Evolutionary conservation across 257 asterid genomes (phyloP).

Genomic region (Solanum dulcamara): DNA sequence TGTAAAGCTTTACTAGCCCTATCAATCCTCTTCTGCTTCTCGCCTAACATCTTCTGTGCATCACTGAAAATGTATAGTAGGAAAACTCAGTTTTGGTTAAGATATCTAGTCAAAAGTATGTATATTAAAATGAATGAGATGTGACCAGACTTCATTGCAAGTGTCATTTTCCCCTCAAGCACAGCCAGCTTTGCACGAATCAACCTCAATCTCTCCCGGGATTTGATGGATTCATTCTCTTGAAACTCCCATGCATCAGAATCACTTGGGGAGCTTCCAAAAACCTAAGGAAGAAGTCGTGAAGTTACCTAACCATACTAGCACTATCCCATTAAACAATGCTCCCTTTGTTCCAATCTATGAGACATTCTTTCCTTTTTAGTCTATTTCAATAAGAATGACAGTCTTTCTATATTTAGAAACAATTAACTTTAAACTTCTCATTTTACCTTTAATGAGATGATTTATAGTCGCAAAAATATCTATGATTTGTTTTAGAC

Average conservation of each 20-base stretch:
- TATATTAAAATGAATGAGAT: not conserved
- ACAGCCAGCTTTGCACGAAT: conserved; percentile 67
- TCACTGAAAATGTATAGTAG: conserved; percentile 29
- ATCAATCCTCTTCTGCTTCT: conserved; percentile 51
- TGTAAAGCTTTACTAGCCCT: conserved; percentile 41
- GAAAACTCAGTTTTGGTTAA: not conserved
- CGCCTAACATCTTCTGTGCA: conserved; percentile 38
- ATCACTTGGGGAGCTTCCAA: conserved; percentile 26
- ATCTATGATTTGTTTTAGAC: not conserved
- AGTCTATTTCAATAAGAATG: not conserved
- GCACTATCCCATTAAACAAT: not conserved
- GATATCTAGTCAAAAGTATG: not conserved
- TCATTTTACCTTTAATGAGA: not conserved
- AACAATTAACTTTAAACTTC: not conserved
- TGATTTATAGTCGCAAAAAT: not conserved
- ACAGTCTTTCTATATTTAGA: not conserved
- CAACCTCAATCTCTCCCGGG: conserved; percentile 54
- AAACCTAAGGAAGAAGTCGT: conserved; percentile 24
- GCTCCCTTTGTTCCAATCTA: not conserved
- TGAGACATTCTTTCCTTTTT: not conserved
- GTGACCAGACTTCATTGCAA: conserved; percentile 41
- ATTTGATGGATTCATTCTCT: conserved; percentile 58
- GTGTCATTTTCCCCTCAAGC: conserved; percentile 73
- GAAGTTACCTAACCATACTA: not conserved
- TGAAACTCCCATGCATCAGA: conserved; percentile 77